Percentiles rank a stretch among this genome's conserved stretches.
Conservation (phyloP, 2,329 filamentous ascomycete species). For the Aspergillus sclerotialis region DNA sequence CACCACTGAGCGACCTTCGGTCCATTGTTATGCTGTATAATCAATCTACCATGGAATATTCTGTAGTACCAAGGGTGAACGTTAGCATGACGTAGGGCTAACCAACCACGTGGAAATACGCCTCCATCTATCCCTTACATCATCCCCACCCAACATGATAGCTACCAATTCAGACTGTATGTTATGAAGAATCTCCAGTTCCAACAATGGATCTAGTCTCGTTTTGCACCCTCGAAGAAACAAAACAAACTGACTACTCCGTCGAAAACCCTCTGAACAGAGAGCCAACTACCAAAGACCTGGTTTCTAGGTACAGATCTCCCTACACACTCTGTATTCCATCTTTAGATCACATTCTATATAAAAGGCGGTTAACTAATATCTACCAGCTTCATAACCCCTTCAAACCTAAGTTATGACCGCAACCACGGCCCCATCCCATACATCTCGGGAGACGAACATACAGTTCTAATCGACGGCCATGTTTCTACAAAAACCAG, state of each 20-base stretch:
- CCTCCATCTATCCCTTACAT: too few species aligned
- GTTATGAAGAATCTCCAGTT: too few species aligned
- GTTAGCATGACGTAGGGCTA: too few species aligned
- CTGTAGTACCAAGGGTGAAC: too few species aligned
- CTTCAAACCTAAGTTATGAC: constrained; percentile 47
- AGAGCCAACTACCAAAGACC: constrained; percentile 21
- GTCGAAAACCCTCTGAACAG: constrained; percentile 25
- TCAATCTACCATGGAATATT: too few species aligned
- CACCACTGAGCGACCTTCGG: too few species aligned
- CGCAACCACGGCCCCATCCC: constrained; percentile 53
- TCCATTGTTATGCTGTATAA: too few species aligned
- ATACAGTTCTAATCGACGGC: constrained; percentile 45
- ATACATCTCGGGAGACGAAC: constrained; percentile 34
- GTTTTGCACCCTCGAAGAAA: neutral
- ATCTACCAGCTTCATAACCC: constrained; percentile 44
- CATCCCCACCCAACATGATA: too few species aligned
- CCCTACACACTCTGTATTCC: neutral
- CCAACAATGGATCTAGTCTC: constrained; percentile 1
- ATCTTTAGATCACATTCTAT: neutral
- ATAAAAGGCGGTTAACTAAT: constrained; percentile 1
- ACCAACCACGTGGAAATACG: too few species aligned
- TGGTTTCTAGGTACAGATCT: constrained; percentile 19
- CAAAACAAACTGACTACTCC: constrained; percentile 12
- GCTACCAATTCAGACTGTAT: too few species aligned
- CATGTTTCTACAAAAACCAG: constrained; percentile 38